A percentile compares a stretch with the other conserved stretches of the same genome.
Conservation (phyloP, 2,329 filamentous ascomycete species). For the Ophiocordyceps camponoti-floridani region DNA sequence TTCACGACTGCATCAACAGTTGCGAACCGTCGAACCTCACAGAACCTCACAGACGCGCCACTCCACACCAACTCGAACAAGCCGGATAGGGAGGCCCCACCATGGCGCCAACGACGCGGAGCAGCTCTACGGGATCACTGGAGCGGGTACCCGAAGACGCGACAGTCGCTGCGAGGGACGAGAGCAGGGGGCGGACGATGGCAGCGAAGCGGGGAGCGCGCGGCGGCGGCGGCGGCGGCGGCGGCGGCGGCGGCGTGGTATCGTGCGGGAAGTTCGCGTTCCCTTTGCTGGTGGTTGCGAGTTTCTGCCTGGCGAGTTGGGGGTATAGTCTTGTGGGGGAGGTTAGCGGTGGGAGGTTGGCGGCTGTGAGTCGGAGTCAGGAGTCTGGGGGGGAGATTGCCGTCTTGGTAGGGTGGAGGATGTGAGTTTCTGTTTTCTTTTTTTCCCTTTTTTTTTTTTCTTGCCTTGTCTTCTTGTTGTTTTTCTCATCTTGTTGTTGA, state of each 20-base stretch:
- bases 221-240: not conserved
- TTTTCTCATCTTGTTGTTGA: too few relatives aligned
- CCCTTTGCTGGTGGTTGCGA: slow-evolving; percentile 32
- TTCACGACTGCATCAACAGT: too few relatives aligned
- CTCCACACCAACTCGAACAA: too few relatives aligned
- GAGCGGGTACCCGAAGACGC: not conserved
- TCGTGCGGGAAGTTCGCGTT: slow-evolving; percentile 27
- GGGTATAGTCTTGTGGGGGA: slow-evolving; percentile 45
- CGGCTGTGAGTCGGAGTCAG: slow-evolving; percentile 43
- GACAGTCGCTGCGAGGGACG: too few relatives aligned
- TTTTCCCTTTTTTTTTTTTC: not conserved
- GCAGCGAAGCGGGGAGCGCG: not conserved
- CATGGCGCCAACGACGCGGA: slow-evolving; percentile 9
- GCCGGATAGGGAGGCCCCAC: too few relatives aligned
- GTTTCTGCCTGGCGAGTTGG: slow-evolving; percentile 42
- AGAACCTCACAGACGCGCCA: too few relatives aligned
- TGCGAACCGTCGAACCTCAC: too few relatives aligned
- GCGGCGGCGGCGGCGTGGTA: not conserved
- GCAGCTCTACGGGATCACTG: slow-evolving; percentile 1
- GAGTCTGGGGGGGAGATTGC: slow-evolving; percentile 45
- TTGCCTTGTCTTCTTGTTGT: too few relatives aligned
- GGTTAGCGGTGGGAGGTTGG: slow-evolving; percentile 46
- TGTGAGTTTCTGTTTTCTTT: too few relatives aligned
- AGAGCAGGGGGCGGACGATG: too few relatives aligned
- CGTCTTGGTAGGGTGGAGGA: slow-evolving; percentile 32